Percentiles rank a stretch among this genome's conserved stretches.
phyloP scores from a whole-genome alignment of 768 basidiomycete genomes.

The Amanita polypyramis region DNA sequence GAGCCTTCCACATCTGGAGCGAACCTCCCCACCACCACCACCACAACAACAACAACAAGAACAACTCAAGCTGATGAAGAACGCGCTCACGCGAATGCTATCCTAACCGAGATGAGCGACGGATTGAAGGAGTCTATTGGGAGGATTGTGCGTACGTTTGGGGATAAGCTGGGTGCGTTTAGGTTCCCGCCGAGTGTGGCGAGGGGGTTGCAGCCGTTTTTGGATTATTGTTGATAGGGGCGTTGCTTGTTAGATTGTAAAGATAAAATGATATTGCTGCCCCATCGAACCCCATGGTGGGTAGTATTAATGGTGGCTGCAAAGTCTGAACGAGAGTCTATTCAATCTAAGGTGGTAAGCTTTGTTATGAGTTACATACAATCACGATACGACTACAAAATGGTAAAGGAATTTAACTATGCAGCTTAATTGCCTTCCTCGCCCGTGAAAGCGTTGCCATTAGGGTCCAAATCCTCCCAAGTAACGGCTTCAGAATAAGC shows the following conservation, averaged over 20 bases:
- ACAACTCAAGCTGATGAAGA: slow-evolving; percentile 24
- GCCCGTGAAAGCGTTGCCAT: too few relatives aligned
- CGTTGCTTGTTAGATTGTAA: background rate
- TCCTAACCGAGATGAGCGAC: slow-evolving; percentile 20
- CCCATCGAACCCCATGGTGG: too few relatives aligned
- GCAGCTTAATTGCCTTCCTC: too few relatives aligned
- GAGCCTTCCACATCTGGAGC: background rate
- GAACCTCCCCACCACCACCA: background rate
- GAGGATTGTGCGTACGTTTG: slow-evolving; percentile 62
- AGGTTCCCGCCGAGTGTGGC: slow-evolving; percentile 66
- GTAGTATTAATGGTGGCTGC: too few relatives aligned
- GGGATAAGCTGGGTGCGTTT: slow-evolving; percentile 64
- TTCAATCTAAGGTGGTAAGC: too few relatives aligned
- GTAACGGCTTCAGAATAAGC: too few relatives aligned
- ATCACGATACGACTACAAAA: too few relatives aligned
- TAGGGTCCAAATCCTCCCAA: too few relatives aligned
- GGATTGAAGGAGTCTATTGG: slow-evolving; percentile 64
- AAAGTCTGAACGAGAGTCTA: too few relatives aligned
- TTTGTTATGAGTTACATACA: too few relatives aligned
- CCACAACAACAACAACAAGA: slow-evolving; percentile 16
- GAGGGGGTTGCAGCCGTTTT: slow-evolving; percentile 56
- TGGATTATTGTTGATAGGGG: slow-evolving; percentile 44
- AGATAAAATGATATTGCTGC: background rate
- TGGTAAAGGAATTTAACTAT: too few relatives aligned
- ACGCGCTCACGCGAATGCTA: slow-evolving; percentile 35